Conservation (phyloP, 2,329 filamentous ascomycete species). For the Verticillium alfalfae region DNA sequence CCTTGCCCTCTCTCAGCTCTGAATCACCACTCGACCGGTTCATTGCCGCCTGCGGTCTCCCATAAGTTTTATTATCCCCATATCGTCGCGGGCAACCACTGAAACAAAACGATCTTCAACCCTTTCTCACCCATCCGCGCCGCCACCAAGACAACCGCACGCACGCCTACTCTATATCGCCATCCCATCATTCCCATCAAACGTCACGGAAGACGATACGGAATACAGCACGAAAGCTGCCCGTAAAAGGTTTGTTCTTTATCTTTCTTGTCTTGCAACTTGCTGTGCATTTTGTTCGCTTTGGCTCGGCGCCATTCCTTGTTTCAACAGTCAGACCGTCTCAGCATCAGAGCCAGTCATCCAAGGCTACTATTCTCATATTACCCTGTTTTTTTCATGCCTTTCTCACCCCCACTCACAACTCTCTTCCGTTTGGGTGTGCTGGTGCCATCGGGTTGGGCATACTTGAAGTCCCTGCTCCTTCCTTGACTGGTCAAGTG, state of each 20-base stretch:
- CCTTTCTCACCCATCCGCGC: not conserved
- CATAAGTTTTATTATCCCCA: not conserved
- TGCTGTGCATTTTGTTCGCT: not conserved
- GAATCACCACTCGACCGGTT: too few relatives aligned
- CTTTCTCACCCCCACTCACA: not conserved
- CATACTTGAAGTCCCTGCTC: not conserved
- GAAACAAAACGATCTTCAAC: not conserved
- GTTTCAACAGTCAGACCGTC: not conserved
- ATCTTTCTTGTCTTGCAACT: not conserved
- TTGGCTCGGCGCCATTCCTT: not conserved
- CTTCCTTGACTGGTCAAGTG: not conserved
- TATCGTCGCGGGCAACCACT: not conserved
- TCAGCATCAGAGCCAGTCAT: not conserved
- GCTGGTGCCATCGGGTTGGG: not conserved
- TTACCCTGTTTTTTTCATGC: not conserved
- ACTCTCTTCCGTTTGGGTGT: not conserved
- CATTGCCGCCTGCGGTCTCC: too few relatives aligned
- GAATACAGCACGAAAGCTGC: not conserved
- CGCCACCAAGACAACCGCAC: not conserved
- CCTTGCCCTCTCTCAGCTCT: too few relatives aligned
- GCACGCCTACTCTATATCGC: not conserved
- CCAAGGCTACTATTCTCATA: not conserved
- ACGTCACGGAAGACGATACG: not conserved
- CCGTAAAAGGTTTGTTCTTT: not conserved
- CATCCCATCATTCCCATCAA: not conserved